Conservation (phyloP, 495 filamentous ascomycete species). For the Viridothelium virens region DNA sequence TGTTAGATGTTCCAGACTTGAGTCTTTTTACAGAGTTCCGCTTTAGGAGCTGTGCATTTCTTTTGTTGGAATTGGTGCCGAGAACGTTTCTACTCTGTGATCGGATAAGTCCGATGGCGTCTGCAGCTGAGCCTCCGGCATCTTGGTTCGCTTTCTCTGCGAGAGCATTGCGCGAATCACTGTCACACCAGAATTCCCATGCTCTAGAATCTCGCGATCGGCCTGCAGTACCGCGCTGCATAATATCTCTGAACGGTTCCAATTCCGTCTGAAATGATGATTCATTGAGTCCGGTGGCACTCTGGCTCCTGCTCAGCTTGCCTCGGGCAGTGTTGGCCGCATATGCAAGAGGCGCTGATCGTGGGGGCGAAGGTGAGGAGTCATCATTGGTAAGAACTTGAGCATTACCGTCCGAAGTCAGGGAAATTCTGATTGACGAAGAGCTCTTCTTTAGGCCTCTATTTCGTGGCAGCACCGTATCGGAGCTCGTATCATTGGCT, state of each 20-base stretch:
- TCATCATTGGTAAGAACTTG: slow-evolving; percentile 61
- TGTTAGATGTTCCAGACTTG: slow-evolving; percentile 30
- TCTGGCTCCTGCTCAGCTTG: neutral
- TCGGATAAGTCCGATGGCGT: slow-evolving; percentile 61
- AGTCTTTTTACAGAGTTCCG: slow-evolving; percentile 21
- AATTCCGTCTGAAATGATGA: slow-evolving; percentile 25
- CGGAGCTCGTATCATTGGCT: slow-evolving; percentile 8
- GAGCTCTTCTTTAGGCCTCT: slow-evolving; percentile 28
- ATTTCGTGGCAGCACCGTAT: neutral
- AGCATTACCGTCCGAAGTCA: slow-evolving; percentile 77
- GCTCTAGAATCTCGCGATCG: slow-evolving; percentile 73
- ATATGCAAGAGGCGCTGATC: slow-evolving; percentile 25
- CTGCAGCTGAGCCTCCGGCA: slow-evolving; percentile 60
- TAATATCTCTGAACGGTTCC: neutral
- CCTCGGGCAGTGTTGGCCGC: slow-evolving; percentile 9
- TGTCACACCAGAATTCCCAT: slow-evolving; percentile 78
- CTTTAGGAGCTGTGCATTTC: slow-evolving; percentile 15
- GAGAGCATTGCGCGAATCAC: slow-evolving; percentile 61
- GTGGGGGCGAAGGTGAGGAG: slow-evolving; percentile 63
- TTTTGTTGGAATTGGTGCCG: slow-evolving; percentile 39
- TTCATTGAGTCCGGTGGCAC: neutral
- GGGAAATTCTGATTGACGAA: slow-evolving; percentile 55
- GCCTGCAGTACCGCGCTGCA: slow-evolving; percentile 36
- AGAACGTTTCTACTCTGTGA: slow-evolving; percentile 48
- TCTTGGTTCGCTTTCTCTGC: slow-evolving; percentile 65